Base-by-base conservation (phyloP, 768 basidiomycete species). In the Strobilomyces echinocephalus region DNA sequence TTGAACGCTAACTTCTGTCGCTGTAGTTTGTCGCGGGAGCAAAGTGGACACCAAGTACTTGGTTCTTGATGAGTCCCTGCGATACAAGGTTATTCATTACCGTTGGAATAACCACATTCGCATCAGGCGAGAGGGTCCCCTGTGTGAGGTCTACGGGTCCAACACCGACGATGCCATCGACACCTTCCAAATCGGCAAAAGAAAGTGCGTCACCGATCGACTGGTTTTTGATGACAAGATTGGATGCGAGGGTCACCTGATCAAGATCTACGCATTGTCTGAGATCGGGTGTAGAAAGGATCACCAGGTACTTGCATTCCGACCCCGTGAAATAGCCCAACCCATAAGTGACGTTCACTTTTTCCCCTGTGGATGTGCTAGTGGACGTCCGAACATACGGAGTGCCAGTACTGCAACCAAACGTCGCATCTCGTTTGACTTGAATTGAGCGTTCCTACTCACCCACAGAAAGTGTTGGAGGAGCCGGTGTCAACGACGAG, bases 401-500 rank as follows among this genome's bases (percentile, higher is more conserved):
- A 12, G 7, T 60, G 10, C 56, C 61, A n/a, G 62, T 61, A 12
- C 70, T 66, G 36, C 6, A 43, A 44, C 33, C 14, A 33, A 46
- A 8, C 18, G 35, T 49, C 8, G 9, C 38, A 31, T 14, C 24
- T 24, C 24, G 10, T 21, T 26, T 4, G 30, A 26, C 14, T 26
- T 63, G 30, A 16, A 55, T 35, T 8, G 26, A 21, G 34, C 42
- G 11, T 43, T 14, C 44, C 39, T 2, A 49, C 55, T 24, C 16
- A 53, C 48, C 54, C 58, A 46, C 69, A 60, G 47, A 69, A 70
- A 0, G 62, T 24, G 4, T 24, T 24, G 24, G 24, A 24, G 24
- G 24, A 63, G 6, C 70, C 67, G 4, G 71, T 71, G 50, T 71
- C 71, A 14, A 70, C 52, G 7, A 70, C 35, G 9, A 70, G 60